These are phyloP conservation scores for Sanghuangporus baumii DNA, from an alignment of 1,284 basidiomycete genomes.

Conservation along the genomic window DNA sequence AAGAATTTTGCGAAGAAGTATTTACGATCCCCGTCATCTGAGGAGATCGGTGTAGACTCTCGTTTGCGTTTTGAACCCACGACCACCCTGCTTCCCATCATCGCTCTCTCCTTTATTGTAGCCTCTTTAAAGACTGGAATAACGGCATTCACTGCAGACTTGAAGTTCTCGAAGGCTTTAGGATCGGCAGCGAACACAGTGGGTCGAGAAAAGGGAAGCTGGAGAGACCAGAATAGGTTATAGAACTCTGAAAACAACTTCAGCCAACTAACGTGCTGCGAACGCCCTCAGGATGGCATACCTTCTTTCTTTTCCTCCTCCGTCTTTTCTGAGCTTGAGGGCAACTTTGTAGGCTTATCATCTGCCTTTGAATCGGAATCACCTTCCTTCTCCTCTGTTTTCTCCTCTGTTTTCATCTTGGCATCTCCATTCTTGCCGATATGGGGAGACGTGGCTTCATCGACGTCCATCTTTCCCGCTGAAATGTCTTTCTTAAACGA, in stretches of 20 bases:
- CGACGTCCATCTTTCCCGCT: slow-evolving; percentile 27
- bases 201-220: slow-evolving; percentile 72
- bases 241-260: slow-evolving; percentile 58
- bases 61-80: slow-evolving; percentile 56
- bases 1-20: slow-evolving; percentile 92
- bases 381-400: slow-evolving; percentile 24
- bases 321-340: slow-evolving; percentile 22
- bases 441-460: slow-evolving; percentile 23
- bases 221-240: slow-evolving; percentile 80
- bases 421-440: slow-evolving; percentile 37
- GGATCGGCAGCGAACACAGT: slow-evolving; percentile 50
- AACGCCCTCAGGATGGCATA: slow-evolving; percentile 27
- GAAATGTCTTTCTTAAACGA: slow-evolving; percentile 28
- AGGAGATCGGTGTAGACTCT: slow-evolving; percentile 36
- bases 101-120: slow-evolving; percentile 73
- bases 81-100: slow-evolving; percentile 65
- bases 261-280: not conserved
- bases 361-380: slow-evolving; percentile 19
- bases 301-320: slow-evolving; percentile 54
- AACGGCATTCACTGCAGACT: slow-evolving; percentile 61
- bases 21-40: slow-evolving; percentile 41
- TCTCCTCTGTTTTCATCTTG: slow-evolving; percentile 36
- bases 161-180: slow-evolving; percentile 54
- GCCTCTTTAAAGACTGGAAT: slow-evolving; percentile 77
- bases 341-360: slow-evolving; percentile 7